Evolutionary conservation across 129 eudicot genomes (phyloP).

Genomic region (Apium graveolens): DNA sequence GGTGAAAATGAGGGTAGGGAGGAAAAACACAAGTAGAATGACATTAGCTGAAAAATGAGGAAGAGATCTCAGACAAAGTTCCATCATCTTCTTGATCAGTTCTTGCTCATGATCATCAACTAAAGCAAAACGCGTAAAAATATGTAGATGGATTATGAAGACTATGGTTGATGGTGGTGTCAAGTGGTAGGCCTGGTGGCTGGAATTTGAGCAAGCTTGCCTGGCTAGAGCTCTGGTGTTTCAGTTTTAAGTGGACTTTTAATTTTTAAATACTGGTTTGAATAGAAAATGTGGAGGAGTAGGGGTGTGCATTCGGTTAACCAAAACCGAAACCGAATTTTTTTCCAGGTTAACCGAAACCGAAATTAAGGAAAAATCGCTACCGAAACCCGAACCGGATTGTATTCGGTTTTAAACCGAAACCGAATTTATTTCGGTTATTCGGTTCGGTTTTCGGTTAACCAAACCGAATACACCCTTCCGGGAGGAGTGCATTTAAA

Average conservation of each 20-base stretch:
- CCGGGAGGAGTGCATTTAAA: too few relatives aligned
- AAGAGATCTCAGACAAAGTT: conserved; percentile 35
- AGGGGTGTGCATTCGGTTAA: too few relatives aligned
- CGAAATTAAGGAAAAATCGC: too few relatives aligned
- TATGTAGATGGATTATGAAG: background rate
- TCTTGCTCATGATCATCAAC: too few relatives aligned
- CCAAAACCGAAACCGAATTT: too few relatives aligned
- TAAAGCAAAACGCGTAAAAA: background rate
- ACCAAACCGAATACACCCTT: too few relatives aligned
- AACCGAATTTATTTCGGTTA: too few relatives aligned
- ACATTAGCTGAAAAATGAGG: conserved; percentile 23
- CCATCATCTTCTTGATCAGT: too few relatives aligned
- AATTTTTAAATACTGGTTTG: background rate
- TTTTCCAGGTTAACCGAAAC: background rate
- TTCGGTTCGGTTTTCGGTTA: too few relatives aligned
- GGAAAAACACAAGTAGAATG: conserved; percentile 33
- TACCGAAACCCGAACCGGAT: too few relatives aligned
- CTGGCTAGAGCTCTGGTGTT: conserved; percentile 7
- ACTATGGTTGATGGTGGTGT: background rate
- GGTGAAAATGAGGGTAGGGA: conserved; percentile 51
- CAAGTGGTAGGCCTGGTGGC: background rate
- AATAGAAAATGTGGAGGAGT: background rate
- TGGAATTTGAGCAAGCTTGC: background rate
- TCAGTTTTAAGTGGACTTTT: conserved; percentile 10
- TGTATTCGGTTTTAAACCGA: too few relatives aligned